Conservation (phyloP, 331 rosid species). For the Arachis monticola region DNA sequence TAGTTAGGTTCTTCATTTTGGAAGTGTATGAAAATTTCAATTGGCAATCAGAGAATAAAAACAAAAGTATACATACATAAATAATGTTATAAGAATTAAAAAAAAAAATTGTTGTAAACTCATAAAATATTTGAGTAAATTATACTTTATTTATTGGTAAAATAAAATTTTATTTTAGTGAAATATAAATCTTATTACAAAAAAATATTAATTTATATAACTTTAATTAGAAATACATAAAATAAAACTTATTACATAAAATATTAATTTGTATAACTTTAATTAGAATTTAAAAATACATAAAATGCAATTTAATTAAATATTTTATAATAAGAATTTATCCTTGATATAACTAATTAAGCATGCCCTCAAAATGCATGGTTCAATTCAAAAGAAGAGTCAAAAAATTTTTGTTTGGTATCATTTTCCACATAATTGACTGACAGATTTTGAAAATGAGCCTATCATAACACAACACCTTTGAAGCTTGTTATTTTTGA, state of each 20-base stretch:
- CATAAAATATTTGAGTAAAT: no score
- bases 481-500: slow-evolving; percentile 18
- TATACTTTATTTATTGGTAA: no score
- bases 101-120: no score
- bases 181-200: no score
- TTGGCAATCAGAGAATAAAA: slow-evolving; percentile 14
- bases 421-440: slow-evolving; percentile 28
- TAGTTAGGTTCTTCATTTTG: slow-evolving; percentile 9
- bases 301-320: no score
- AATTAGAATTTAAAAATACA: no score
- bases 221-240: no score
- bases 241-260: no score
- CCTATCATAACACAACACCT: slow-evolving; percentile 36
- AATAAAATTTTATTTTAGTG: no score
- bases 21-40: neutral
- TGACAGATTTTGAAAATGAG: slow-evolving; percentile 25
- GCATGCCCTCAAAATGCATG: slow-evolving; percentile 25
- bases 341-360: slow-evolving; percentile 27
- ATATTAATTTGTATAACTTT: no score
- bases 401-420: slow-evolving; percentile 21
- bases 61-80: neutral
- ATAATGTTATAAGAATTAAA: no score
- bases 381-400: slow-evolving; percentile 8
- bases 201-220: no score
- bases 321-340: neutral